Evolutionary conservation across 2,329 filamentous ascomycete species (phyloP).

Genomic region (Ceratocystis papillata): DNA sequence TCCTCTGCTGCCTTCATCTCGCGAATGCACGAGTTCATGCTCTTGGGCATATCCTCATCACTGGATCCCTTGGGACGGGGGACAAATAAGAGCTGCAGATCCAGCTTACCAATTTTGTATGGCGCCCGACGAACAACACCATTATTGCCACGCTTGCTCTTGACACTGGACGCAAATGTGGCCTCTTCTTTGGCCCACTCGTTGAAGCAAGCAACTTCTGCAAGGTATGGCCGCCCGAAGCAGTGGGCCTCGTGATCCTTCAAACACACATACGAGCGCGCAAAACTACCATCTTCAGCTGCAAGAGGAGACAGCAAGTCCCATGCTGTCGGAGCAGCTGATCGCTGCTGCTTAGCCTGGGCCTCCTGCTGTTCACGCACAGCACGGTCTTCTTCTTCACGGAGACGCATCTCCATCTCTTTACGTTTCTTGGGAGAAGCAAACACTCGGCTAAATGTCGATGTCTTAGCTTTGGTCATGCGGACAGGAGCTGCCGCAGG

Average conservation of each 20-base stretch:
- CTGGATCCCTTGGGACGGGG: constrained; percentile 76
- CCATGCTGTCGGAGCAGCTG: constrained; percentile 61
- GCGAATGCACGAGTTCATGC: constrained; percentile 91
- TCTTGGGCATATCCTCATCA: constrained; percentile 98
- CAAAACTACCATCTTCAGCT: constrained; percentile 86
- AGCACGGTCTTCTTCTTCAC: constrained; percentile 68
- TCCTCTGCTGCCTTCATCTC: constrained; percentile 88
- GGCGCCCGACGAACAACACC: constrained; percentile 71
- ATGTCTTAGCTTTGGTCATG: constrained; percentile 57
- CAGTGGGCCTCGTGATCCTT: constrained; percentile 84
- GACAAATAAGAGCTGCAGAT: constrained; percentile 88
- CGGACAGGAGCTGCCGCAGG: constrained; percentile 48
- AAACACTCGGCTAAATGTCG: constrained; percentile 83
- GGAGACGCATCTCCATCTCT: constrained; percentile 75
- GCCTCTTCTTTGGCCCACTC: constrained; percentile 92
- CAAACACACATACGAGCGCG: constrained; percentile 81
- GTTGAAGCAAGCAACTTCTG: constrained; percentile 92
- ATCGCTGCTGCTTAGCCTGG: constrained; percentile 51
- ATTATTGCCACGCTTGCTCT: constrained; percentile 74
- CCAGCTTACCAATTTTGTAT: constrained; percentile 93
- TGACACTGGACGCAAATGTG: constrained; percentile 69
- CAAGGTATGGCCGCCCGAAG: constrained; percentile 76
- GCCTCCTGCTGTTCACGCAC: constrained; percentile 54
- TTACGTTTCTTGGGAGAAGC: constrained; percentile 94
- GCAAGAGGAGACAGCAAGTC: constrained; percentile 79